Base-by-base conservation (phyloP, 352 stramenopile genomes). In the Phytophthora cactorum region DNA sequence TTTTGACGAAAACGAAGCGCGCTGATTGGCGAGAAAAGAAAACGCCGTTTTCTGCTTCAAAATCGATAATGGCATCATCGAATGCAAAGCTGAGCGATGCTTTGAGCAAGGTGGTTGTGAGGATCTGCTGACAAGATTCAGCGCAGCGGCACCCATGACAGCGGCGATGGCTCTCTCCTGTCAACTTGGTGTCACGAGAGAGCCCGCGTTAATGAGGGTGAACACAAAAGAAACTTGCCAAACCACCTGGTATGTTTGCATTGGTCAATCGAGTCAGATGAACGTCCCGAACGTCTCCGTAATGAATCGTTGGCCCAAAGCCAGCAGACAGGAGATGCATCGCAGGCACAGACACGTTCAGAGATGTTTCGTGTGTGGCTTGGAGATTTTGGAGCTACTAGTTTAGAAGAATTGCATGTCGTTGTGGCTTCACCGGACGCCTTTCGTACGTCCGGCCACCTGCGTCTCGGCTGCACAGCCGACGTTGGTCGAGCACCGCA, bases 171-270 rank as follows among this genome's bases (percentile, higher is more conserved):
- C 22, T 22, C 61, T 68, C 44, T 68, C 51, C 43, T 56, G 63
- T 59, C 51, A 53, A 53, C 31, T 14, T 45, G 32, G n/a, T 22
- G 22, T 22, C 22, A 22, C 22, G 22, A 22, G 22, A 22, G 22
- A 22, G 22, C 22, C 22, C 22, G 22, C 0, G 22, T 22, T 22
- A 22, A 22, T 22, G 15, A 15, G 12, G 63, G 58, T 62, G 57
- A n/a, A 49, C 65, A 64, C 65, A 72, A 72, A 72, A 52, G 65
- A 72, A 72, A 68, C 64, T 72, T 41, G 28, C 45, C 41, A 51
- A 52, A 36, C 25, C 12, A 29, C 15, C 29, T 32, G 52, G 14
- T 56, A 49, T 58, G 38, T 52, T 39, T 59, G 32, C 39, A 55
- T 50, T 50, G 34, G 22, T 22, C 22, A 22, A 22, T 53, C 45